These are phyloP conservation scores for Psilocybe mexicana DNA, from an alignment of 1,284 basidiomycete species.

Conservation along the genomic window DNA sequence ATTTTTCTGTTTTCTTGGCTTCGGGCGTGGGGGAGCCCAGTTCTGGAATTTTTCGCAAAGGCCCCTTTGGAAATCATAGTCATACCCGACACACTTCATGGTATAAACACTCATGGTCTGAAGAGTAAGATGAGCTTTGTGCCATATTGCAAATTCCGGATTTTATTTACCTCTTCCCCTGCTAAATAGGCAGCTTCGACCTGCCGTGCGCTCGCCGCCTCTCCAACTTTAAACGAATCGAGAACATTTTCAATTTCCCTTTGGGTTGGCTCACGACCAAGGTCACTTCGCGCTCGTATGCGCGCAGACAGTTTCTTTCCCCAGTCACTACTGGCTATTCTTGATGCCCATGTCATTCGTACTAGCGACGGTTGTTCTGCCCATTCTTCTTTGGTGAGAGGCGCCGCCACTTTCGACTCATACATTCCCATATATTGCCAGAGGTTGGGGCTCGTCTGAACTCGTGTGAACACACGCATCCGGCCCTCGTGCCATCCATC, in stretches of 20 bases:
- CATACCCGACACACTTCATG: slow-evolving; percentile 31
- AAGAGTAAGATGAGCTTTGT: background rate
- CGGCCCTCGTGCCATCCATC: background rate
- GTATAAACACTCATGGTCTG: slow-evolving; percentile 27
- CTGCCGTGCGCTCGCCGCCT: slow-evolving; percentile 17
- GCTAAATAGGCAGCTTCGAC: slow-evolving; percentile 21
- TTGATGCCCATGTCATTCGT: slow-evolving; percentile 24
- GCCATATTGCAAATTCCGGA: background rate
- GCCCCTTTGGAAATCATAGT: slow-evolving; percentile 23
- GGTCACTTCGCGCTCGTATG: slow-evolving; percentile 18
- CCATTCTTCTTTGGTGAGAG: slow-evolving; percentile 36
- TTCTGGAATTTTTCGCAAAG: slow-evolving; percentile 23
- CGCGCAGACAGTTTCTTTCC: slow-evolving; percentile 21
- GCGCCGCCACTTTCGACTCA: slow-evolving; percentile 17
- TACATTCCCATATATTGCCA: slow-evolving; percentile 41
- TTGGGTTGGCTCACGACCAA: slow-evolving; percentile 21
- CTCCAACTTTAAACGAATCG: background rate
- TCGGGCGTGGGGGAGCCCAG: slow-evolving; percentile 17
- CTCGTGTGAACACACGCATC: slow-evolving; percentile 23
- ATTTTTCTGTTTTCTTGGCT: slow-evolving; percentile 1
- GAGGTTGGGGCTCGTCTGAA: slow-evolving; percentile 7
- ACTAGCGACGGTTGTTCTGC: slow-evolving; percentile 20
- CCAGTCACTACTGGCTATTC: slow-evolving; percentile 23
- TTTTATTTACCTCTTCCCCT: slow-evolving; percentile 23
- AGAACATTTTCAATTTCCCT: slow-evolving; percentile 14